phyloP scores from a whole-genome alignment of 75 land plant genomes.

The Cunninghamia lanceolata region DNA sequence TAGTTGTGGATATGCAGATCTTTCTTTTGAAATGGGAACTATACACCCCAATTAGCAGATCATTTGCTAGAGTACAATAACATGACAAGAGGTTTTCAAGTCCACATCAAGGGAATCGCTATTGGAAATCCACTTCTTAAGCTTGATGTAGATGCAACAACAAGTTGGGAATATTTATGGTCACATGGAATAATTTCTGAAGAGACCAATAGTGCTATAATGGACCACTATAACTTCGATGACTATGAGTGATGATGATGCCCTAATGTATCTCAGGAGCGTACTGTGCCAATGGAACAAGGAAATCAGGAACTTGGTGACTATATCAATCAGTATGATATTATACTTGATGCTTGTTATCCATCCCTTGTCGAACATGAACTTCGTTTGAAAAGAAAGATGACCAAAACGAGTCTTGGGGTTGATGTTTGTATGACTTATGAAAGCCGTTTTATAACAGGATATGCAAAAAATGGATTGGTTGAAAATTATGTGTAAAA shows the following conservation, averaged over 20 bases:
- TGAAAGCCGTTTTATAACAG: constrained; percentile 16
- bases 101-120: constrained; percentile 86
- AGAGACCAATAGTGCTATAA: constrained; percentile 64
- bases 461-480: too few species aligned
- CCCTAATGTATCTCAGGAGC: constrained; percentile 9
- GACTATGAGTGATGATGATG: constrained; percentile 25
- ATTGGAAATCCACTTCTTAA: constrained; percentile 86
- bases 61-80: constrained; percentile 61
- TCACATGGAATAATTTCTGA: constrained; percentile 93
- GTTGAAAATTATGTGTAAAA: too few species aligned
- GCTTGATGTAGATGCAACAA: constrained; percentile 60
- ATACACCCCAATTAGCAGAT: constrained; percentile 89
- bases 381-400: constrained; percentile 18
- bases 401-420: constrained; percentile 13
- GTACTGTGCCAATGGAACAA: constrained; percentile 2
- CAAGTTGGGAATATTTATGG: constrained; percentile 83
- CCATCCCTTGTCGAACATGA: constrained; percentile 20
- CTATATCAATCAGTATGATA: constrained; percentile 29
- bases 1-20: constrained; percentile 72
- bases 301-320: constrained; percentile 18
- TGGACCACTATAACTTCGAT: constrained; percentile 61
- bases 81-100: constrained; percentile 44
- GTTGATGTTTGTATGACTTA: constrained; percentile 23
- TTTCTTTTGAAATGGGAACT: constrained; percentile 87
- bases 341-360: constrained; percentile 21